These are phyloP conservation scores for Ogataea degrootiae DNA, from an alignment of 805 yeast species.

Conservation along the genomic window DNA sequence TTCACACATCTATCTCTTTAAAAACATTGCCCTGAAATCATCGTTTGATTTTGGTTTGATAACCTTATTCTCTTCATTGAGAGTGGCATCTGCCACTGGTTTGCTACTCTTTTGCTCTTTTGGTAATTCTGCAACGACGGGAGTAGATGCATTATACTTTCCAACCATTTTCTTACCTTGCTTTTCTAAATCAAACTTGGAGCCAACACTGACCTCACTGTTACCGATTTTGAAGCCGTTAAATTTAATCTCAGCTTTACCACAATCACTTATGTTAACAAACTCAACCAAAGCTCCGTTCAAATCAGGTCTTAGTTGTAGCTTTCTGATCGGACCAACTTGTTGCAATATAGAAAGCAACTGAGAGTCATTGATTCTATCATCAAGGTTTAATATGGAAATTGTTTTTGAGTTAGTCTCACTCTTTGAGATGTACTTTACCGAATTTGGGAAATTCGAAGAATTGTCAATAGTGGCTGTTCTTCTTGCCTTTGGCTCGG, in stretches of 20 bases:
- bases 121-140: too few relatives aligned
- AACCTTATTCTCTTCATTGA: too few relatives aligned
- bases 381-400: constrained; percentile 27
- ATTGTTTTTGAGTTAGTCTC: constrained; percentile 15
- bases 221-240: constrained; percentile 37
- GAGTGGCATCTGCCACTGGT: background rate
- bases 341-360: constrained; percentile 27
- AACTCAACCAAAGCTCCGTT: constrained; percentile 50
- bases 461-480: background rate
- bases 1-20: constrained; percentile 5
- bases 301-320: constrained; percentile 42
- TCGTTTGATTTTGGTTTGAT: constrained; percentile 29
- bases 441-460: background rate
- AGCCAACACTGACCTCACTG: constrained; percentile 25
- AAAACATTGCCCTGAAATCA: constrained; percentile 34
- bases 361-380: constrained; percentile 35
- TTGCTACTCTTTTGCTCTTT: too few relatives aligned
- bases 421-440: background rate
- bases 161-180: too few relatives aligned
- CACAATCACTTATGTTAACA: constrained; percentile 39
- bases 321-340: constrained; percentile 35
- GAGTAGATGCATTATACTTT: too few relatives aligned
- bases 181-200: constrained; percentile 28
- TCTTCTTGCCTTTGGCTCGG: constrained; percentile 28
- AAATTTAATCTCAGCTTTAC: constrained; percentile 42